Evolutionary conservation across 805 yeast species (phyloP), one percentile per base, ranked within the genome.

Genomic region (Candida gorgasii): DNA sequence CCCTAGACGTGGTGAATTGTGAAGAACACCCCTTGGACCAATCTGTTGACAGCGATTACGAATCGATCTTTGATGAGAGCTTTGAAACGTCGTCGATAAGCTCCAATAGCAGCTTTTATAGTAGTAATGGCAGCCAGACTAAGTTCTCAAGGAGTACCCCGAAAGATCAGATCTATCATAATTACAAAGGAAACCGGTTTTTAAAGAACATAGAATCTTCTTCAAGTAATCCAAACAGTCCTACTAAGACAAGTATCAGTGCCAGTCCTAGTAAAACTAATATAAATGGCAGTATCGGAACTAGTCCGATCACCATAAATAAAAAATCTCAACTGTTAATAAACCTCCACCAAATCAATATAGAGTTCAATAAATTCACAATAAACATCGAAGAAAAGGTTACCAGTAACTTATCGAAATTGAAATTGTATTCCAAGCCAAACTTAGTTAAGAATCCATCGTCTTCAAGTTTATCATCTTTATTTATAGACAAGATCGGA

Each of bases 11-110:
- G 24, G 18, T 13, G 5, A 26, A 24, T 36, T 36, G 39, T 27
- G 39, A 24, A 8, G 39, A 36, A 36, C 39, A 36, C 13, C 39
- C 39, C 3, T 34, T 34, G 16, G 37, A 34, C 14, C 37, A 34
- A 14, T 22, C 29, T 5, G 20, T 34, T 38, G 42, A 38, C 22
- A 38, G 42, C 30, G 42, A 38, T 13, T 34, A 28, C 17, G 49
- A 46, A 3, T 43, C 47, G 16, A 20, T 47, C 7, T 47, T 47
- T 37, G 51, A 47, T 15, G 47, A 47, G 8, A 19, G 38, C 13
- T 47, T 43, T 20, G 50, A 46, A 28, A 36, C 28, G 12, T 34
- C 28, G 5, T 34, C 37, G 3, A 13, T 41, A 15, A 41, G 34
- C 36, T 28, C 37, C 12, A 41, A 41, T 15, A 27, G 38, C 15